Percentiles rank a stretch among this genome's conserved stretches.
phyloP scores from a whole-genome alignment of 352 stramenopile species.

The Phytophthora constricta region DNA sequence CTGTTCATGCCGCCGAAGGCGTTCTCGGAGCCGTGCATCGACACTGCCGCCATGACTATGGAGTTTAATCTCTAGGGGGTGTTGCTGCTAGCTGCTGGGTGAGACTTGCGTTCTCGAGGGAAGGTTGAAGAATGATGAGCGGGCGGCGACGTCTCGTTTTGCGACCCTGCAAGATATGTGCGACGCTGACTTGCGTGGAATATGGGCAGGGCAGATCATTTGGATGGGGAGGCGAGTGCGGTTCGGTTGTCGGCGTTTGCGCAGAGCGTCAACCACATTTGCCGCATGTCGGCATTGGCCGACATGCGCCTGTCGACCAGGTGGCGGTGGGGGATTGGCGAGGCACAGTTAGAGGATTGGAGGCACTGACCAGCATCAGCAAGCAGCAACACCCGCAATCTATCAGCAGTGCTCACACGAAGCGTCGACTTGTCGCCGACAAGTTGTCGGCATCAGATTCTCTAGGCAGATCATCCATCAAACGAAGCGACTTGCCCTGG shows the following conservation, averaged over 20 bases:
- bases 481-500: no score
- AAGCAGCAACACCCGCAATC: background rate
- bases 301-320: slow-evolving; percentile 5
- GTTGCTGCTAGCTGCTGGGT: background rate
- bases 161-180: slow-evolving; percentile 33
- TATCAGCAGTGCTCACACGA: background rate
- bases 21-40: slow-evolving; percentile 56
- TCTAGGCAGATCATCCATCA: no score
- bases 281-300: no score
- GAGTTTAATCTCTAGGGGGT: slow-evolving; percentile 2
- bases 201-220: slow-evolving; percentile 13
- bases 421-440: background rate
- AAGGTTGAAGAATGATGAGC: slow-evolving; percentile 40
- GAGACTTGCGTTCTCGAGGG: slow-evolving; percentile 20
- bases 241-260: no score
- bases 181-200: slow-evolving; percentile 14
- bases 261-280: slow-evolving; percentile 23
- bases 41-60: slow-evolving; percentile 60
- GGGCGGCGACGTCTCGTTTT: slow-evolving; percentile 13
- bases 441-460: no score
- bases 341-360: background rate
- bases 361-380: background rate
- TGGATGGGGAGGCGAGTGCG: slow-evolving; percentile 25
- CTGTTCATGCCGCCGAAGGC: slow-evolving; percentile 55
- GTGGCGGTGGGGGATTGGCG: slow-evolving; percentile 23